These are phyloP conservation scores for Linnemannia zychae DNA, from an alignment of 192 early-diverging fungal species.

Conservation along the genomic window DNA sequence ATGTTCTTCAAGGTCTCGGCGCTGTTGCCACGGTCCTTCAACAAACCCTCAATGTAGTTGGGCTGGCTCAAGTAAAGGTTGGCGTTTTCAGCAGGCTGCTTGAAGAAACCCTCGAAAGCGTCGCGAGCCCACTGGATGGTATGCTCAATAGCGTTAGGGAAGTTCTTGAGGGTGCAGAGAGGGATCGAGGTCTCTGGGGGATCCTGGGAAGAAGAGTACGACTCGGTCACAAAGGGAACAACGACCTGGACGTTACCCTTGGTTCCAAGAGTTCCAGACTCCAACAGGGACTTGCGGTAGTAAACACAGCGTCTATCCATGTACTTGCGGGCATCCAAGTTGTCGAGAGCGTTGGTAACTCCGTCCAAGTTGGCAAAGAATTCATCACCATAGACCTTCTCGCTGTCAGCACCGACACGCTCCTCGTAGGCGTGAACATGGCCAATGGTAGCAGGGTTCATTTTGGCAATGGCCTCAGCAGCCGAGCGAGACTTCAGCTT, in stretches of 20 bases:
- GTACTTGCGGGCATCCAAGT: slow-evolving; percentile 97
- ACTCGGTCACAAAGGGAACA: slow-evolving; percentile 95
- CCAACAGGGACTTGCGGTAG: slow-evolving; percentile 94
- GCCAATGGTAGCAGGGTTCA: slow-evolving; percentile 89
- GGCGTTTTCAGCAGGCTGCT: slow-evolving; percentile 92
- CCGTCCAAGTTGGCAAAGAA: slow-evolving; percentile 92
- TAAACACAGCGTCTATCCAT: slow-evolving; percentile 98
- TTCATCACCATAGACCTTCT: slow-evolving; percentile 86
- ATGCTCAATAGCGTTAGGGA: slow-evolving; percentile 91
- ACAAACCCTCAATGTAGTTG: slow-evolving; percentile 81
- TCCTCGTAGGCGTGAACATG: slow-evolving; percentile 88
- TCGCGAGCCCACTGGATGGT: slow-evolving; percentile 98
- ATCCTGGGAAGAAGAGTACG: slow-evolving; percentile 98
- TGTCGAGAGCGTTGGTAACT: slow-evolving; percentile 99
- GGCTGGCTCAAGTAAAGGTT: slow-evolving; percentile 92
- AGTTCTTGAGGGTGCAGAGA: slow-evolving; percentile 91
- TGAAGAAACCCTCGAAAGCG: slow-evolving; percentile 95
- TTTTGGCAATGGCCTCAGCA: slow-evolving; percentile 84
- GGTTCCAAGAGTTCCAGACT: slow-evolving; percentile 98
- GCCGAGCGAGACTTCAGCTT: slow-evolving; percentile 96
- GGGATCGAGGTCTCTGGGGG: slow-evolving; percentile 97
- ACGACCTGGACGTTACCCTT: slow-evolving; percentile 99
- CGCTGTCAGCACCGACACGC: slow-evolving; percentile 95
- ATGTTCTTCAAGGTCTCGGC: slow-evolving; percentile 86
- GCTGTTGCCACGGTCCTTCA: slow-evolving; percentile 84